Evolutionary conservation across 345 rosid genomes (phyloP).

Genomic region (Acer saccharum): DNA sequence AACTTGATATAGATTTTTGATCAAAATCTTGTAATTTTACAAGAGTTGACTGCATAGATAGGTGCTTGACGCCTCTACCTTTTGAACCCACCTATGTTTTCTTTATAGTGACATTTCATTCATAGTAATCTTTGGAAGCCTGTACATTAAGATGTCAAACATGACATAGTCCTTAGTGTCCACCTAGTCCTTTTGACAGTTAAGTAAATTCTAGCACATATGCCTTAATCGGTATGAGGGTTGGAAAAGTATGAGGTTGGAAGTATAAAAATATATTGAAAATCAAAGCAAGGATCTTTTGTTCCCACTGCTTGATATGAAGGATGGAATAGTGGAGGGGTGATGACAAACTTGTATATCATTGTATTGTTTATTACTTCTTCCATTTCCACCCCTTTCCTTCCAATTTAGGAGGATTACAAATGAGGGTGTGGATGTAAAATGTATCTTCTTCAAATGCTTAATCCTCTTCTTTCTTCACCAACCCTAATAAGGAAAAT

Average conservation of each 20-base stretch:
- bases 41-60: not conserved
- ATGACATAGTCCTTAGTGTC: not conserved
- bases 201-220: not conserved
- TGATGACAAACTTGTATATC: not conserved
- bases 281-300: not conserved
- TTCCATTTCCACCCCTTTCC: not conserved
- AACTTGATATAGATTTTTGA: not conserved
- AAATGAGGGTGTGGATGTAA: not conserved
- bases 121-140: not conserved
- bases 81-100: not conserved
- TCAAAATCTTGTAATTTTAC: not conserved
- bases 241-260: not conserved
- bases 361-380: not conserved
- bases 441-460: not conserved
- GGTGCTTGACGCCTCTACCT: not conserved
- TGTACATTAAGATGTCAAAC: not conserved
- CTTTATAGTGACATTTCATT: not conserved
- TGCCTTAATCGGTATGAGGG: not conserved
- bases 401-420: not conserved
- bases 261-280: not conserved
- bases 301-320: not conserved
- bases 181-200: not conserved
- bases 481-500: not conserved
- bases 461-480: not conserved
- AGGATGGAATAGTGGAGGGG: not conserved